Percentiles rank a stretch among this genome's conserved stretches.
Conservation (phyloP, 345 rosid species). For the Salix koriyanagi region DNA sequence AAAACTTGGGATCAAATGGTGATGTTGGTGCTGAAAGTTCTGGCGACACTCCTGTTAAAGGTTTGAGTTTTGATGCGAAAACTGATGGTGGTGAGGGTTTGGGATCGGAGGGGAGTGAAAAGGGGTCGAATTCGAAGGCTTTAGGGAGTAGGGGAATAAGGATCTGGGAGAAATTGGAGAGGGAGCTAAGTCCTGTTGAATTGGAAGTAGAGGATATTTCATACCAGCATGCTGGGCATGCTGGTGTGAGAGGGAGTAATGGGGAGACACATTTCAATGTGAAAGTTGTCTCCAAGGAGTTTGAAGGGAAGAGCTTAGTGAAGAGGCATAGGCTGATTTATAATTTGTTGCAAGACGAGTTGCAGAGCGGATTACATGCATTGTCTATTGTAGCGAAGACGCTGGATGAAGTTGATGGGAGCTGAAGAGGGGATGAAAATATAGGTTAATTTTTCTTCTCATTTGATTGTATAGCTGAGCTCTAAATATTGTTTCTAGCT, state of each 20-base stretch:
- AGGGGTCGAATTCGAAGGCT: constrained; percentile 19
- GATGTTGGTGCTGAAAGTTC: constrained; percentile 6
- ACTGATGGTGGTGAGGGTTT: constrained; percentile 15
- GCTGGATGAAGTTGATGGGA: constrained; percentile 51
- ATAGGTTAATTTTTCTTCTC: constrained; percentile 15
- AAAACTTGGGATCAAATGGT: neutral
- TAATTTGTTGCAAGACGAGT: constrained; percentile 69
- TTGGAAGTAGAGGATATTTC: constrained; percentile 78
- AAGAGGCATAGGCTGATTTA: constrained; percentile 85
- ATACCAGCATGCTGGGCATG: constrained; percentile 93
- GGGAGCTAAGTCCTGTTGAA: constrained; percentile 61
- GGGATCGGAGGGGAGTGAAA: constrained; percentile 6
- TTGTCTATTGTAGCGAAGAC: constrained; percentile 86
- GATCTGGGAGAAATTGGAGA: constrained; percentile 65
- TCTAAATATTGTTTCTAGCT: neutral
- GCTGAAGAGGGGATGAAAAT: constrained; percentile 11
- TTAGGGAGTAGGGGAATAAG: constrained; percentile 66
- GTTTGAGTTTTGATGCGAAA: constrained; percentile 23
- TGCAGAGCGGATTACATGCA: constrained; percentile 79
- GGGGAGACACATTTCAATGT: constrained; percentile 87
- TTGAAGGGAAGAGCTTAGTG: constrained; percentile 86
- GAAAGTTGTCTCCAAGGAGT: constrained; percentile 68
- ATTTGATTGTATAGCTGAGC: neutral
- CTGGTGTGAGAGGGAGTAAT: constrained; percentile 71
- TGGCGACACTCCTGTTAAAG: constrained; percentile 8